Base-by-base conservation (phyloP, 75 land plant species). In the Cryptomeria japonica region DNA sequence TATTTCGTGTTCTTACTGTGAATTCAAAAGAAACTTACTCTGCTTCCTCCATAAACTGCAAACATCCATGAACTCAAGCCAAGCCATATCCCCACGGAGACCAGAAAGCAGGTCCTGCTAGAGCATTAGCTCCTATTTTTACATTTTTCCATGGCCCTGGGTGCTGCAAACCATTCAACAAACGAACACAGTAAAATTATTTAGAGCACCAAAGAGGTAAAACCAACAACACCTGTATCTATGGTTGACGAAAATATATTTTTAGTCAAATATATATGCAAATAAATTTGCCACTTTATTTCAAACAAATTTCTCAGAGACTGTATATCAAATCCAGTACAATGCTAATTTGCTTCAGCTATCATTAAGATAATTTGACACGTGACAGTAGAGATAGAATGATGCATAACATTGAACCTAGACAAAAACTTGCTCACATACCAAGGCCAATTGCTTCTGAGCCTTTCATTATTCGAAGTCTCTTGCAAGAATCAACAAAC, bases 401-500 rank as follows among this genome's bases (percentile, higher is more conserved):
- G 39, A 80, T 80, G 31, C 44, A 28, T 18, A 80, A 44, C 31
- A 41, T 80, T 44, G 47, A 82, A 82, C 28, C 32, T 28, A 82
- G 14, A 12, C 14, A 46, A 82, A 72, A 8, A 9, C 31, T 82
- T 46, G 51, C 42, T 44, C 15, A 88, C 87, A 89, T 91, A 94
- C 95, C 92, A 88, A 92, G 58, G 18, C 90, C 92, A 73, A 88
- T 86, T 47, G 95, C 94, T 72, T 93, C 95, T 38, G 94, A 91
- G 56, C 92, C 89, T 56, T 93, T 94, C 95, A 94, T 93, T 56
- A 94, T 83, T 15, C 95, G 90, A 9, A 94, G 86, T 4, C 95
- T 90, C 90, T 91, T 93, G 89, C 96, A 96, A 72, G 96, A 89
- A 58, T 87, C 93, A 22, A 91, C 89, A 87, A 95, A 95, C 93